These are phyloP conservation scores for Ogataea pignaliae DNA, from an alignment of 805 yeast genomes.

Conservation along the genomic window DNA sequence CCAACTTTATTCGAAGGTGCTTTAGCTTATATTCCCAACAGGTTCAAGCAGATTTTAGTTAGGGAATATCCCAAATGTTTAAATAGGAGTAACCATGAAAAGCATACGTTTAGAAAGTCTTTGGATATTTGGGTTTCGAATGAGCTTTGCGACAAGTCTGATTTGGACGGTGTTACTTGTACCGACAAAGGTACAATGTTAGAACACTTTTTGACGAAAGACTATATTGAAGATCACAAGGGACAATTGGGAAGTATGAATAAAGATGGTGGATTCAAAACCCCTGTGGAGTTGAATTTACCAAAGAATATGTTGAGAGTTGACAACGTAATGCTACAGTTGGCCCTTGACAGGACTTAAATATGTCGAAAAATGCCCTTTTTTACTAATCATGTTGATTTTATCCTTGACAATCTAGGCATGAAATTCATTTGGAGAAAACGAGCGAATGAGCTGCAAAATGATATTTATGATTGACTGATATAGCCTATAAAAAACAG, in stretches of 20 bases:
- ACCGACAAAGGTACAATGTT: slow-evolving; percentile 22
- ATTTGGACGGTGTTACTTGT: slow-evolving; percentile 26
- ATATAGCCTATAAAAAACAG: too few relatives aligned
- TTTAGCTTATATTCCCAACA: slow-evolving; percentile 41
- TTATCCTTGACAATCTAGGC: too few relatives aligned
- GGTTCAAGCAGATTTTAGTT: slow-evolving; percentile 29
- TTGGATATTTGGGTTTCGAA: slow-evolving; percentile 23
- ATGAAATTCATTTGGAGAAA: too few relatives aligned
- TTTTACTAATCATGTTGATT: too few relatives aligned
- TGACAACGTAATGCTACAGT: slow-evolving; percentile 3
- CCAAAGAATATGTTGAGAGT: slow-evolving; percentile 1
- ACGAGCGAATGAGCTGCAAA: too few relatives aligned
- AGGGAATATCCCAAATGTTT: slow-evolving; percentile 33
- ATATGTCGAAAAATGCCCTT: too few relatives aligned
- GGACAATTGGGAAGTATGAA: slow-evolving; percentile 24
- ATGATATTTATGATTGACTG: too few relatives aligned
- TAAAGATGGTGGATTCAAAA: slow-evolving; percentile 1
- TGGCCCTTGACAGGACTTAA: slow-evolving; percentile 4
- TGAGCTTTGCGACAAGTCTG: slow-evolving; percentile 15
- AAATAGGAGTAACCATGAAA: slow-evolving; percentile 14
- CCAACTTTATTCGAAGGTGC: slow-evolving; percentile 58
- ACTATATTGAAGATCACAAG: slow-evolving; percentile 26
- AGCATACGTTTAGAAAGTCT: slow-evolving; percentile 21
- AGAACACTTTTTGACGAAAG: slow-evolving; percentile 26
- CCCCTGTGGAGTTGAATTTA: neutral